phyloP scores from a whole-genome alignment of 78 protist species.

The Chrysochromulina tobinii region DNA sequence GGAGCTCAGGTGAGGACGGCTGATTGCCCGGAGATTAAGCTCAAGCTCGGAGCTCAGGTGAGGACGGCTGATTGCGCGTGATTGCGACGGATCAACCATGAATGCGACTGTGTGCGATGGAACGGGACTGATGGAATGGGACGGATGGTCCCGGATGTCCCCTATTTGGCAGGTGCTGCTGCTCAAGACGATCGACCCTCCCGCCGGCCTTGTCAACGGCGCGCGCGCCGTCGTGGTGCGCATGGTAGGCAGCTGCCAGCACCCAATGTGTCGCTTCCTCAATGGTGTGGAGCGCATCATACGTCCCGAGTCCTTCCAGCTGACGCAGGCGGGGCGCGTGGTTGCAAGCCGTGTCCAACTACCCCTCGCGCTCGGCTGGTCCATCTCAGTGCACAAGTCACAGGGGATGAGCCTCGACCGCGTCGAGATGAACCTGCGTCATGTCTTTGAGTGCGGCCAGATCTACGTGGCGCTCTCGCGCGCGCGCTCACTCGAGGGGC shows the following conservation, averaged over 20 bases:
- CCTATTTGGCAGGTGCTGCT: slow-evolving; percentile 32
- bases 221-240: slow-evolving; percentile 31
- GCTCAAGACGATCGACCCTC: background rate
- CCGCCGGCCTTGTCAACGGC: slow-evolving; percentile 30
- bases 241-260: too few relatives aligned
- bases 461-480: slow-evolving; percentile 57
- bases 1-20: too few relatives aligned
- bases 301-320: background rate
- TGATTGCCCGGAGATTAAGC: too few relatives aligned
- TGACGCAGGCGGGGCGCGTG: background rate
- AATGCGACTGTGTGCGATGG: too few relatives aligned
- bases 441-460: slow-evolving; percentile 51
- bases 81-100: too few relatives aligned
- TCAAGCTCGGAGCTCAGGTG: too few relatives aligned
- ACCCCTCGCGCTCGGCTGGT: slow-evolving; percentile 57
- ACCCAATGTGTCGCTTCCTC: background rate
- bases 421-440: slow-evolving; percentile 12
- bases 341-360: slow-evolving; percentile 17
- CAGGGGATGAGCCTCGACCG: slow-evolving; percentile 53
- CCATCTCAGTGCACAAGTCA: slow-evolving; percentile 46
- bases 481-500: slow-evolving; percentile 23
- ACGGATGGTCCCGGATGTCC: too few relatives aligned
- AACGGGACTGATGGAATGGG: too few relatives aligned
- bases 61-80: too few relatives aligned
- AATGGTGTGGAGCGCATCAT: background rate